phyloP scores from a whole-genome alignment of 169 alveolate species.

The Cytauxzoon felis region DNA sequence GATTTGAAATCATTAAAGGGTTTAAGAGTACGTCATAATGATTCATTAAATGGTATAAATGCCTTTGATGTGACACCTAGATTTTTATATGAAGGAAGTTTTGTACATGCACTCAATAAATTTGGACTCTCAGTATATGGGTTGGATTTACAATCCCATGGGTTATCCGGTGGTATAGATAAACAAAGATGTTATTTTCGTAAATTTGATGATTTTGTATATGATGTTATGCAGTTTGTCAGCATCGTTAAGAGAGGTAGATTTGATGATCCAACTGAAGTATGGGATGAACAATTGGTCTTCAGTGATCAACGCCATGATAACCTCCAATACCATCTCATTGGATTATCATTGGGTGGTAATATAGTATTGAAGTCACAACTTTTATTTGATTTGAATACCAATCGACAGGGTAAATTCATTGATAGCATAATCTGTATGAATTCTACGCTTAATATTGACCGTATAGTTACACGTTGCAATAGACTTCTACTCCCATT shows the following conservation, averaged over 20 bases:
- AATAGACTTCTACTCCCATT: conserved; percentile 30
- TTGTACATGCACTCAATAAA: conserved; percentile 47
- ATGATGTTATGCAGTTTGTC: conserved; percentile 59
- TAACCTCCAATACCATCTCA: conserved; percentile 56
- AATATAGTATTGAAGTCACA: conserved; percentile 56
- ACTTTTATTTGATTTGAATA: conserved; percentile 40
- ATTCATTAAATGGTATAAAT: conserved; percentile 27
- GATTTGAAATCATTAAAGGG: too few relatives aligned
- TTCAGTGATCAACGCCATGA: too few relatives aligned
- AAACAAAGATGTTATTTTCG: conserved; percentile 6
- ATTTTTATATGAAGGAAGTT: conserved; percentile 32
- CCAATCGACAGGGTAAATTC: conserved; percentile 25
- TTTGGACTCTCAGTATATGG: conserved; percentile 54
- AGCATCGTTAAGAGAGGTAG: conserved; percentile 28
- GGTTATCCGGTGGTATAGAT: conserved; percentile 47
- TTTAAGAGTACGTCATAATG: too few relatives aligned
- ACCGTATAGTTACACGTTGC: conserved; percentile 10
- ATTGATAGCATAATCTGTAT: conserved; percentile 62
- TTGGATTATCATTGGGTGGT: conserved; percentile 74
- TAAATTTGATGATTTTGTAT: conserved; percentile 39
- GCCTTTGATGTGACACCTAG: conserved; percentile 16
- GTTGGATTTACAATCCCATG: conserved; percentile 56
- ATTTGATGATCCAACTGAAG: background rate
- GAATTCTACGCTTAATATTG: conserved; percentile 66
- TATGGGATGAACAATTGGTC: background rate